Base-by-base conservation (phyloP, 768 basidiomycete species). In the Boletus pseudo-olivaceus region DNA sequence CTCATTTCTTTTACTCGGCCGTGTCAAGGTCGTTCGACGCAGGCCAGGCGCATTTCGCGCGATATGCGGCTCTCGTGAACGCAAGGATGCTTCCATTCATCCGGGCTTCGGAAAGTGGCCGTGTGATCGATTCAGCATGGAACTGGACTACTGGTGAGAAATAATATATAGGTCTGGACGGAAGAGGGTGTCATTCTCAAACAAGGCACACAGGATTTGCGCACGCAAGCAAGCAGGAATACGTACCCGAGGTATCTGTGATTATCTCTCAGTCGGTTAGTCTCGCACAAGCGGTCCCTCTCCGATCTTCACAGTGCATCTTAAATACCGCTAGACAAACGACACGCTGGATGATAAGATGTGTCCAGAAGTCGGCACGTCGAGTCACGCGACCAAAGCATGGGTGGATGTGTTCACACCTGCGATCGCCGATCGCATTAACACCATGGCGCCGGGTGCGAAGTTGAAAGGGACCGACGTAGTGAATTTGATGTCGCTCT, bases 91-190 rank as follows among this genome's bases (percentile, higher is more conserved):
- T 80, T 7, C 85, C 85, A 1, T 83, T 82, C 48, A 68, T 82
- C 3, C 70, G 82, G 7, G 71, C 78, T 2, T 75, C 78, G 1
- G 73, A 75, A 15, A 75, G 76, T 8, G 61, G 61, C 7, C 79
- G 89, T 23, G 87, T 89, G 5, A 73, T 89, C 5, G 70, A 80
- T 33, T 82, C 84, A 29, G 88, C 88, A 1, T 70, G 65, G 12
- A 88, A 88, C 61, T 90, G 89, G 88, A 71, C 74, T 6, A 70
- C 73, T 41, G 88, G 88, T 83, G 54, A 48, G 63, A 15, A 38
- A 30, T 12, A 6, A 30, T 1, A 15, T 23, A 23, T 23, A 33
- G 11, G 32, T 35, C 9, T 30, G 7, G 17, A 17, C 5, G 4
- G 17, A 37, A 19, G 3, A n/a, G 7, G 7, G 19, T 15, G 12